Evolutionary conservation across 768 basidiomycete genomes (phyloP), one percentile per base, ranked within the genome.

Genomic region (Gautieria morchelliformis): DNA sequence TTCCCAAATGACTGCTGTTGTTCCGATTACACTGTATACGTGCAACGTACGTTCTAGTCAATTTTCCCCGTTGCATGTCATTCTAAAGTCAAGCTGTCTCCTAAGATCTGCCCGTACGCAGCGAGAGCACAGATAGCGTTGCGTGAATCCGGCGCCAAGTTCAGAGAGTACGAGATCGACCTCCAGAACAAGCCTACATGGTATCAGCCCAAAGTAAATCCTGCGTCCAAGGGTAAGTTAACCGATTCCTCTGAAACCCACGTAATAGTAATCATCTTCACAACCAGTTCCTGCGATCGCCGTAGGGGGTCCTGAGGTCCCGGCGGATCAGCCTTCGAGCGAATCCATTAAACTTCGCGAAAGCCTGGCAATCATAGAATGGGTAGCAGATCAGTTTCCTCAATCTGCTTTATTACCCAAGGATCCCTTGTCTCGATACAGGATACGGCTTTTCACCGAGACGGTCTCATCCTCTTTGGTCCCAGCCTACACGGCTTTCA

Each of bases 151-250:
- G 72, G 75, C 5, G 72, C 78, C 4, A 61, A 73, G 1, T 80
- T 71, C 65, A 79, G 71, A 20, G 66, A 74, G 14, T 83, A 71
- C 59, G 77, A 84, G 60, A 78, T 87, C 48, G 81, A 85, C 61
- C 68, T 87, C n/a, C n/a, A n/a, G n/a, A n/a, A n/a, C n/a, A 87
- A 87, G 69, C 84, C 84, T 1, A 80, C 77, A 51, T 85, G 84
- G 84, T 85, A 83, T 64, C 78, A 78, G 0, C 74, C 77, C 0
- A 75, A 80, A 58, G 77, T 87, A 40, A 87, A 87, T 68, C 80
- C 80, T 1, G 82, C 78, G 0, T 78, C 78, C 70, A 86, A 32
- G 85, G 76, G 84, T 82, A 62, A 15, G 65, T 63, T 30, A 45
- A n/a, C 20, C 20, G 11, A 9, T 17, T n/a, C 8, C 20, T 22